A percentile compares a stretch with the other conserved stretches of the same genome.
These are phyloP conservation scores for Lactarius psammicola DNA, from an alignment of 768 basidiomycete genomes.

Conservation along the genomic window DNA sequence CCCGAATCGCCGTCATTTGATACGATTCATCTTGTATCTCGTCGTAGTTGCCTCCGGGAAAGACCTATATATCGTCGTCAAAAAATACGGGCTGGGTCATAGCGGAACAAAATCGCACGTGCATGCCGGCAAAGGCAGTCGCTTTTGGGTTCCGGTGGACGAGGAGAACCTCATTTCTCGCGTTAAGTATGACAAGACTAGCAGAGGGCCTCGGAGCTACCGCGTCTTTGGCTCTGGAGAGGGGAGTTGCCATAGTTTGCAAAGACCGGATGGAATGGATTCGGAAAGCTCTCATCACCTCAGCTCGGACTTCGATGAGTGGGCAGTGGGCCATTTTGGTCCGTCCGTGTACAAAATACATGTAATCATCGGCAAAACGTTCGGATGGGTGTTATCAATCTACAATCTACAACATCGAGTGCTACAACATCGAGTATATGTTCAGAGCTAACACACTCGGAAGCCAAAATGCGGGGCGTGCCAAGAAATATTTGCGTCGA, in stretches of 20 bases:
- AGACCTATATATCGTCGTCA: slow-evolving; percentile 64
- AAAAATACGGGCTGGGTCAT: neutral
- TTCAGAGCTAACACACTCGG: neutral
- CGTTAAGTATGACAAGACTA: slow-evolving; percentile 63
- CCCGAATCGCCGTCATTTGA: slow-evolving; percentile 63
- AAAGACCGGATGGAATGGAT: neutral
- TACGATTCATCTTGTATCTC: slow-evolving; percentile 55
- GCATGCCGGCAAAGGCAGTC: slow-evolving; percentile 61
- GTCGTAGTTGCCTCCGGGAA: slow-evolving; percentile 74
- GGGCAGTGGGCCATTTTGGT: too few relatives aligned
- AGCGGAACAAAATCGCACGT: slow-evolving; percentile 44
- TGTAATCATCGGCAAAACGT: neutral
- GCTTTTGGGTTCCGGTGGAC: slow-evolving; percentile 69
- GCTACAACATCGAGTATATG: neutral
- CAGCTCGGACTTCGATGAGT: neutral
- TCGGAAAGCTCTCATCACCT: neutral
- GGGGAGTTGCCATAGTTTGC: slow-evolving; percentile 12
- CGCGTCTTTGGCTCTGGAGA: slow-evolving; percentile 15
- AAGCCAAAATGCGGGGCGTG: neutral
- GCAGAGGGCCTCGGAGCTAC: slow-evolving; percentile 57
- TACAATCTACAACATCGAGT: neutral
- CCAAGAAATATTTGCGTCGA: neutral
- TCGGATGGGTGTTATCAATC: neutral
- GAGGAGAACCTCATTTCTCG: slow-evolving; percentile 63
- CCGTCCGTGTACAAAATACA: neutral